Base-by-base conservation (phyloP, 176 grass and related monocot species). In the Panicum miliaceum region DNA sequence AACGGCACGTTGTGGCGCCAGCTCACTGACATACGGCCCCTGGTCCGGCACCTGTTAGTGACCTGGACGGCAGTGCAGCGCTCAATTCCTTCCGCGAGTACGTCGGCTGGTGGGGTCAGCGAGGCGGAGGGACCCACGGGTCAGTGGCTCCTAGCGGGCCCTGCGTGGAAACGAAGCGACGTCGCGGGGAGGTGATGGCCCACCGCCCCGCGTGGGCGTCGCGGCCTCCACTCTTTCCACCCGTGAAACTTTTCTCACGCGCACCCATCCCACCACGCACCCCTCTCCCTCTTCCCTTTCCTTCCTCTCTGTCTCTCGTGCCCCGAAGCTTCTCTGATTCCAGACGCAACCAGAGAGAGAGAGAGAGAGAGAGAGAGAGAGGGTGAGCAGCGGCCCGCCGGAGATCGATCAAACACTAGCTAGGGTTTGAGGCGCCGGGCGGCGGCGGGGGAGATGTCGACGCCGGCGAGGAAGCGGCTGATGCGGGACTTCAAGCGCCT, bases 401-500 rank as follows among this genome's bases (percentile, higher is more conserved):
- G 40, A 6, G 73, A 75, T 71, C 78, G 66, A 32, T 32, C 29
- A 48, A 87, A 76, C 57, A 79, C 88, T 86, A 84, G 58, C 72
- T 72, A 82, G 88, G 78, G 71, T 85, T 81, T 57, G 38, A 23
- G 68, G 53, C 56, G 38, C 42, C 19, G 35, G 47, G 76, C 60
- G 25, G 35, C 12, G 61, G 69, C 54, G 86, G 61, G 69, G 46
- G 86, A 56, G 75, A 98, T 98, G 96, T 98, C 93, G 91, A 98
- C 96, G 76, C 90, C 96, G 87, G 70, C 96, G 76, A 98, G 96
- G 87, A 98, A 98, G 96, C 89, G 96, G 40, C 87, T 98, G 79
- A 98, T 98, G 96, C 92, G 96, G 72, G 96, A 98, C 72, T 98
- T 98, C 89, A 98, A 90, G 91, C 89, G 96, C 45, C 85, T 98